Evolutionary conservation across 2,329 filamentous ascomycete species (phyloP), one percentile per base, ranked within the genome.

Genomic region (Cladophialophora psammophila): DNA sequence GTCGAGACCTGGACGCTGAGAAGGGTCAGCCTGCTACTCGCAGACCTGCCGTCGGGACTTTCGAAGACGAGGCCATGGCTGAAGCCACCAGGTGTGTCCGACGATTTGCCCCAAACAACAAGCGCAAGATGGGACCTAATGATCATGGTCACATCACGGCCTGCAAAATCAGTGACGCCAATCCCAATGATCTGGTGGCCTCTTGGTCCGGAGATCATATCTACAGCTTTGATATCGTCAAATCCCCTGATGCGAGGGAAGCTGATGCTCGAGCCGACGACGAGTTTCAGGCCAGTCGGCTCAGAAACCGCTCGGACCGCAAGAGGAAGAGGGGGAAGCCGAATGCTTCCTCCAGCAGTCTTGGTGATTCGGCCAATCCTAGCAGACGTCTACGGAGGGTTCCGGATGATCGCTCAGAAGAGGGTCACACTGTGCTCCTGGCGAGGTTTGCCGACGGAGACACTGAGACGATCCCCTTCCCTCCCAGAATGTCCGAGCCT

Each of bases 161-260:
- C 15, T 90, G 88, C 77, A 91, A 90, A 77, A 91, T 91, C 73
- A 90, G 87, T 71, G 87, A 90, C 77, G 87, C 86, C 8, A 84
- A 88, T 67, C 89, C 88, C 0, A 88, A 90, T 69, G 88, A 91
- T 72, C 84, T 91, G 73, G 78, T 91, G 13, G 88, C 87, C 26
- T 90, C 88, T 72, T 91, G 88, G 88, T 90, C 87, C 20, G 87
- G 86, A 26, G 87, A 90, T 68, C 83, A 87, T 69, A 88, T 90
- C 59, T 88, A 89, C 77, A 86, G 85, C 71, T 91, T 91, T 73
- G 87, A 91, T 73, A 81, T 91, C 15, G 78, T 88, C 52, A 82
- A 83, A 56, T 86, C 83, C 71, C 83, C 86, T 1, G 86, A 88
- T 77, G 84, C 83, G 7, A 77, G 78, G 64, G 84, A 87, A 20